Base-by-base conservation (phyloP, 768 basidiomycete genomes). In the Mycena vitilis region DNA sequence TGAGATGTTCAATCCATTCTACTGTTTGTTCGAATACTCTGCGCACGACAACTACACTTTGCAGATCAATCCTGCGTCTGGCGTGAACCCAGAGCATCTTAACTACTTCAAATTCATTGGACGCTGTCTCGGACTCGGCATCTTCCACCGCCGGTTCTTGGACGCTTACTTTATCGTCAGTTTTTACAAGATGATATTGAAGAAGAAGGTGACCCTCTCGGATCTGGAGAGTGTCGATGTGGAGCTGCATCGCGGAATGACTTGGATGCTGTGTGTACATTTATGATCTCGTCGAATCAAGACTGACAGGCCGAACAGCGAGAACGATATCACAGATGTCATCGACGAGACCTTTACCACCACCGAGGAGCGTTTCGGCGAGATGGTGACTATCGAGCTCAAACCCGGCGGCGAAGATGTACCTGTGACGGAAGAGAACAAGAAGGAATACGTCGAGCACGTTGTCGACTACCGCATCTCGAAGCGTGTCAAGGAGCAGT, bases 61-160 rank as follows among this genome's bases (percentile, higher is more conserved):
- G 36, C 98, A 99, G 81, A 99, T 99, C 81, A 99, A 99, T 81
- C 97, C 97, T 15, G 96, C 95, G 12, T 98, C 96, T 40, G 95
- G 95, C 49, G 95, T 99, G 73, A 99, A 99, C 79, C 98, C 98
- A 0, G 98, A 99, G 81, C 98, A 99, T 81, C 81, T 99, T 78
- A 99, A 99, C 83, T 99, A 99, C 84, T 99, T 99, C 92, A 98
- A 99, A 83, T 99, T 99, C 81, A 99, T 99, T 72, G 98, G 98
- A 11, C 91, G 98, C 42, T 95, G 93, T 75, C 85, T 99, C 62
- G 96, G 96, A 60, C 87, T 99, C 51, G 97, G 95, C 71, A 99
- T 99, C 78, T 99, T 99, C 90, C 98, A 99, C 78, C 91, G 98
- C 62, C 94, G 98, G 12, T 99, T 99, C 91, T 83, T 99, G 71